phyloP scores from a whole-genome alignment of 305 asterid genomes.

The Fraxinus greggii region DNA sequence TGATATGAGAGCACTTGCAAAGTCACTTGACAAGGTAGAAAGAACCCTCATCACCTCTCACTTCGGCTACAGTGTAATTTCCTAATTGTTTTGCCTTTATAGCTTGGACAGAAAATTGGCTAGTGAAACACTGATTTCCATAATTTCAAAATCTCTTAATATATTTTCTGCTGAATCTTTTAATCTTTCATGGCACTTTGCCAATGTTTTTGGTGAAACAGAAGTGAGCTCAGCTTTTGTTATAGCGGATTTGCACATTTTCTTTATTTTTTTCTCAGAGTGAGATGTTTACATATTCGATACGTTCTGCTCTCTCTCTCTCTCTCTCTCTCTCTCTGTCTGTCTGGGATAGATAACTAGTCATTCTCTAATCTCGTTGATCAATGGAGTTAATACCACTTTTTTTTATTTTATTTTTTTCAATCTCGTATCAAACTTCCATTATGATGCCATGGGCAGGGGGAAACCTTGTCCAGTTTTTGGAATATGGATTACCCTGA shows the following conservation, averaged over 20 bases:
- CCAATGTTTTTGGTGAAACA: conserved; percentile 4
- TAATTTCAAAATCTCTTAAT: not conserved
- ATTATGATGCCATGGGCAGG: conserved; percentile 58
- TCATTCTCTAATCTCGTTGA: conserved; percentile 17
- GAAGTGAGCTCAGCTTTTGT: not conserved
- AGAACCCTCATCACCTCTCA: conserved; percentile 6
- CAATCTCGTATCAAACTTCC: conserved; percentile 8
- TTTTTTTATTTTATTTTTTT: not conserved
- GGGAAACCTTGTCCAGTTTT: conserved; percentile 51
- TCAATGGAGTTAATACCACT: conserved; percentile 4
- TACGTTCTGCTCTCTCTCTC: not conserved
- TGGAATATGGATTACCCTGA: conserved; percentile 57
- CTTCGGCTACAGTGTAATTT: not conserved
- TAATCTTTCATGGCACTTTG: conserved; percentile 7
- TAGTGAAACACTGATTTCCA: not conserved
- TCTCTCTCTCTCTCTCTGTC: not conserved
- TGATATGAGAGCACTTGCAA: conserved; percentile 74
- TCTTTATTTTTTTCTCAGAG: conserved; percentile 3
- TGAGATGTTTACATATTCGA: not conserved
- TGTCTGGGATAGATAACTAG: conserved; percentile 9
- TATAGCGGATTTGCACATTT: conserved; percentile 2
- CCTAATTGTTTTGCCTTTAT: not conserved
- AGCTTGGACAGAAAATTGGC: not conserved
- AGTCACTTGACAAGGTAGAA: conserved; percentile 76
- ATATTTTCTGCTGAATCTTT: not conserved